Base-by-base conservation (phyloP, 1,284 basidiomycete species). In the Agaricales sp. region DNA sequence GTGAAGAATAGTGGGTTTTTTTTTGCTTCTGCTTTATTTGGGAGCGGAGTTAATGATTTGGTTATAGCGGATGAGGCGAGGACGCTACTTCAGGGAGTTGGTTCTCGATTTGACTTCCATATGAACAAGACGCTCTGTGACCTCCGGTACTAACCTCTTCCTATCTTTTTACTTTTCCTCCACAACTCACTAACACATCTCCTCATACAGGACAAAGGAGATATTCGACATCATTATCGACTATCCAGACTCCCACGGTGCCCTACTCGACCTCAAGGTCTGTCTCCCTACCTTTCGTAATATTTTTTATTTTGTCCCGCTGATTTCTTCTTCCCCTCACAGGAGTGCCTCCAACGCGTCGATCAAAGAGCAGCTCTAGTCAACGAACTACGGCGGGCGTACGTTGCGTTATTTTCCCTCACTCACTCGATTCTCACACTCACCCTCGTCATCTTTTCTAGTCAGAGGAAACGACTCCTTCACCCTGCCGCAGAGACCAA, bases 401-500 rank as follows among this genome's bases (percentile, higher is more conserved):
- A 53, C 52, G 81, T 61, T 35, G 38, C 18, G 43, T 38, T 6
- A 26, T 51, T n/a, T n/a, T n/a, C n/a, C n/a, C n/a, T n/a, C n/a
- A n/a, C n/a, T n/a, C n/a, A n/a, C n/a, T n/a, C n/a, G 4, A 48
- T 46, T 14, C 12, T 6, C 11, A 46, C 39, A 19, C 23, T 43
- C 4, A 46, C 52, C 39, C 55, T 39, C 37, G 6, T 20, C 46
- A 47, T 13, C 51, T 2, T 11, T 12, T 13, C 3, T 56, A 93
- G 91, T 21, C 92, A 91, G 58, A 75, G 78, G 47, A 87, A 83
- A 59, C 87, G 95, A 2, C 75, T 99, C 0, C 78, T 99, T 12
- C 95, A 99, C 61, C 96, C 96, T 0, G 96, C 94, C 6, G 92
- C 93, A 1, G 92, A 94, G 55, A 99, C 96, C 0, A 88, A 88